phyloP scores from a whole-genome alignment of 2,329 filamentous ascomycete species.

The Purpureocillium takamizusanense region DNA sequence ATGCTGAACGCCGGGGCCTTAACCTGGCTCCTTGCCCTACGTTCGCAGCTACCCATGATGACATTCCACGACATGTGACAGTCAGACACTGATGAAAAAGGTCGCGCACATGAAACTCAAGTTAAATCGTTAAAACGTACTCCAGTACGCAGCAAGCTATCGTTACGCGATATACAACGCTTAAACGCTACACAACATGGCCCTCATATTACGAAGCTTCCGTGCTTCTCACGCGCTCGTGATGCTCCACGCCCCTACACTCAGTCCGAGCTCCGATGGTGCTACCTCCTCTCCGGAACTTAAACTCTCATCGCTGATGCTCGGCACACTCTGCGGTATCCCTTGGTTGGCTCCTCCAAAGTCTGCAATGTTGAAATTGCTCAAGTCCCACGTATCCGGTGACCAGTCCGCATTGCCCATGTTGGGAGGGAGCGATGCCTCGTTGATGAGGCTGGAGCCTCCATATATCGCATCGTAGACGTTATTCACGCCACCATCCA shows the following conservation, averaged over 20 bases:
- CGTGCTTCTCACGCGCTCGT: slow-evolving; percentile 13
- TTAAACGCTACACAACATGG: too few species aligned
- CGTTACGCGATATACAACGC: too few species aligned
- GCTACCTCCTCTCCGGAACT: slow-evolving; percentile 45
- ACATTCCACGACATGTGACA: too few species aligned
- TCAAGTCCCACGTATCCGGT: slow-evolving; percentile 47
- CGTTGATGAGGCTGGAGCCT: slow-evolving; percentile 42
- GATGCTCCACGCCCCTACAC: slow-evolving; percentile 24
- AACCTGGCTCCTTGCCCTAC: too few species aligned
- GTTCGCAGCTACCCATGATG: too few species aligned
- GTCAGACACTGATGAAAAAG: too few species aligned
- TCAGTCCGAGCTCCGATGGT: slow-evolving; percentile 35
- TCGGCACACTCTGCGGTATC: slow-evolving; percentile 43
- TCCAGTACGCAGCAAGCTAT: too few species aligned
- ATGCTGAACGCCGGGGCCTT: too few species aligned
- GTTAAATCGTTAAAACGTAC: too few species aligned
- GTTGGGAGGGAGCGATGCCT: slow-evolving; percentile 33
- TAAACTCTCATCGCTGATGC: slow-evolving; percentile 48
- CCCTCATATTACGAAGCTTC: too few species aligned
- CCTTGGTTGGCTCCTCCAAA: slow-evolving; percentile 27
- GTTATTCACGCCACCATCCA: slow-evolving; percentile 72
- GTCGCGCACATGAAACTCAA: too few species aligned
- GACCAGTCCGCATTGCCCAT: slow-evolving; percentile 39
- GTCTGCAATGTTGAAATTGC: slow-evolving; percentile 41
- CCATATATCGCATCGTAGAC: slow-evolving; percentile 81